Conservation (phyloP, 2,329 filamentous ascomycete genomes). For the Geosmithia morbida region DNA sequence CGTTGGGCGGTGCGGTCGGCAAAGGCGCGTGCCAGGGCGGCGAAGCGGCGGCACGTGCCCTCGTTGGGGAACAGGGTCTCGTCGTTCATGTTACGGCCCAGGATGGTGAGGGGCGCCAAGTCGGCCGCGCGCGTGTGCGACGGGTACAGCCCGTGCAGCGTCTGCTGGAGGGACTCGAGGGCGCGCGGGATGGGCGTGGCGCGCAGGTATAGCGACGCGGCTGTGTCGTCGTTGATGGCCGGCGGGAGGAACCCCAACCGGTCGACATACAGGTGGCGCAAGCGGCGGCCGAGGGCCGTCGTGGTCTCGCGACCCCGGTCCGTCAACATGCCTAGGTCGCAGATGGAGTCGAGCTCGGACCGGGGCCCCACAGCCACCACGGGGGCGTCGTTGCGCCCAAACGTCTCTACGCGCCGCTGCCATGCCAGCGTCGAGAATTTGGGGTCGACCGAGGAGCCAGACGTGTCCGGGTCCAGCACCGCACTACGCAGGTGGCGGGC, state of each 20-base stretch:
- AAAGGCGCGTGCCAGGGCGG: constrained; percentile 54
- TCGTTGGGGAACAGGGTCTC: constrained; percentile 77
- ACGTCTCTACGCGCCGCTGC: constrained; percentile 69
- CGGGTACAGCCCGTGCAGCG: constrained; percentile 64
- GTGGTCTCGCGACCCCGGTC: constrained; percentile 62
- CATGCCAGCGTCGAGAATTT: constrained; percentile 35
- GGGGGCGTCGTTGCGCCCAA: constrained; percentile 56
- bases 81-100: constrained; percentile 49
- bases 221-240: constrained; percentile 30
- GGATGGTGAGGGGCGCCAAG: constrained; percentile 49
- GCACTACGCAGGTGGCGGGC: constrained; percentile 51
- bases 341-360: constrained; percentile 66
- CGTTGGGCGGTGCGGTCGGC: constrained; percentile 54
- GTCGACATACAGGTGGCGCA: constrained; percentile 61
- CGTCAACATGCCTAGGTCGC: constrained; percentile 64
- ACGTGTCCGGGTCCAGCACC: constrained; percentile 25
- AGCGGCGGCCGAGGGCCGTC: constrained; percentile 49
- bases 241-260: constrained; percentile 57
- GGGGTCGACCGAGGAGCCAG: constrained; percentile 9
- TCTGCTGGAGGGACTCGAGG: constrained; percentile 63
- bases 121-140: constrained; percentile 21
- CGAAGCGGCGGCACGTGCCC: constrained; percentile 57
- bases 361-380: constrained; percentile 51
- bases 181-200: constrained; percentile 63
- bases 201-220: constrained; percentile 55